Evolutionary conservation across 1,284 basidiomycete genomes (phyloP).

Genomic region (Papiliotrema terrestris): DNA sequence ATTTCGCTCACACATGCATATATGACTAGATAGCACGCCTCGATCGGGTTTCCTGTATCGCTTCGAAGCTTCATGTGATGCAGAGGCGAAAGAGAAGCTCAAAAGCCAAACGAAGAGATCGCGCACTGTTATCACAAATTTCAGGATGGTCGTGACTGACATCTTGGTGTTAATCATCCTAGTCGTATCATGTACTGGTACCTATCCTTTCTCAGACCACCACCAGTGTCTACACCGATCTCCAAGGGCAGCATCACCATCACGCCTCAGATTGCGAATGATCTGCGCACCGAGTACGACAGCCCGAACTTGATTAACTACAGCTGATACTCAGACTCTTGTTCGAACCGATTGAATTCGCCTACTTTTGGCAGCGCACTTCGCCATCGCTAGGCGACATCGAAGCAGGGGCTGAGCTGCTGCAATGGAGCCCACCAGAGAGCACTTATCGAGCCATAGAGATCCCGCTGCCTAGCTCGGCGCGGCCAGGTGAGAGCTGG

Average conservation of each 20-base stretch:
- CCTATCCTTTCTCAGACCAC: conserved; percentile 48
- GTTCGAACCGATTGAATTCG: conserved; percentile 36
- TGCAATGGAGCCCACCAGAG: conserved; percentile 55
- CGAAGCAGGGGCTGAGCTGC: not conserved
- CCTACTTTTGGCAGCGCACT: conserved; percentile 38
- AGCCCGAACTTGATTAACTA: not conserved
- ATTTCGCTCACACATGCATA: no score
- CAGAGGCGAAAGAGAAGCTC: no score
- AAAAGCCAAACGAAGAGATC: no score
- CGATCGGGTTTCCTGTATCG: no score
- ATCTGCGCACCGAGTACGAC: conserved; percentile 47
- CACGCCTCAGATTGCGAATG: conserved; percentile 50
- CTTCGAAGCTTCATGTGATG: no score
- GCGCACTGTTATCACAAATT: no score
- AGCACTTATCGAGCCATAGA: conserved; percentile 69
- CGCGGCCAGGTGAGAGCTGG: conserved; percentile 60
- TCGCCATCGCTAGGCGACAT: not conserved
- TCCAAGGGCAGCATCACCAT: conserved; percentile 30
- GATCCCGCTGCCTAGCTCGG: conserved; percentile 59
- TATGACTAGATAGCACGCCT: no score
- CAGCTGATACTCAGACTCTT: conserved; percentile 24
- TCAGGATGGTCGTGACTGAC: no score
- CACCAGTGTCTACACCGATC: conserved; percentile 31
- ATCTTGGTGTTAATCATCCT: no score
- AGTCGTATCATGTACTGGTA: conserved; percentile 46